Conservation (phyloP, 192 early-diverging fungal species). For the Podochytrium sp. region DNA sequence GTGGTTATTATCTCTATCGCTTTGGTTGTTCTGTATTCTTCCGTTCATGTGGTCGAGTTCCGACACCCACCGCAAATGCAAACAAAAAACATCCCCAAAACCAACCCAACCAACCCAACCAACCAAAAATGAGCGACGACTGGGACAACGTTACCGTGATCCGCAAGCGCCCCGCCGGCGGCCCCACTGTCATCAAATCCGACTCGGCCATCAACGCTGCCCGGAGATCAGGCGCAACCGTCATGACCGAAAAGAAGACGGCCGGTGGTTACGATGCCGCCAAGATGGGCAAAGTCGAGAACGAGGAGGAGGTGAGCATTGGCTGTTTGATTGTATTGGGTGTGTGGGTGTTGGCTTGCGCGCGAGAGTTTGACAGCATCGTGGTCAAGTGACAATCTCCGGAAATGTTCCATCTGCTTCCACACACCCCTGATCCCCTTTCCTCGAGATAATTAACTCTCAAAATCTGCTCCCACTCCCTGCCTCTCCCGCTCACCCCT, state of each 20-base stretch:
- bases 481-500: too few species aligned
- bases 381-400: too few species aligned
- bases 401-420: too few species aligned
- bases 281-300: slow-evolving; percentile 84
- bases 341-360: neutral
- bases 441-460: too few species aligned
- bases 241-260: slow-evolving; percentile 79
- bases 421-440: too few species aligned
- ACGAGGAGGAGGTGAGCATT: slow-evolving; percentile 75
- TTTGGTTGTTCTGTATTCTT: too few species aligned
- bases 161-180: slow-evolving; percentile 71
- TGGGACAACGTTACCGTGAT: slow-evolving; percentile 81
- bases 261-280: slow-evolving; percentile 46
- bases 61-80: too few species aligned
- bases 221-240: slow-evolving; percentile 67
- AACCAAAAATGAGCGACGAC: slow-evolving; percentile 38
- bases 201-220: slow-evolving; percentile 75
- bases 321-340: neutral
- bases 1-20: too few species aligned
- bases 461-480: too few species aligned
- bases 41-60: too few species aligned
- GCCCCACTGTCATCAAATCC: slow-evolving; percentile 61
- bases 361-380: too few species aligned
- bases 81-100: slow-evolving; percentile 6
- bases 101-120: neutral